A percentile compares a stretch with the other conserved stretches of the same genome.
Evolutionary conservation across 306 rosid species (phyloP).

Genomic region (Inga oerstediana): DNA sequence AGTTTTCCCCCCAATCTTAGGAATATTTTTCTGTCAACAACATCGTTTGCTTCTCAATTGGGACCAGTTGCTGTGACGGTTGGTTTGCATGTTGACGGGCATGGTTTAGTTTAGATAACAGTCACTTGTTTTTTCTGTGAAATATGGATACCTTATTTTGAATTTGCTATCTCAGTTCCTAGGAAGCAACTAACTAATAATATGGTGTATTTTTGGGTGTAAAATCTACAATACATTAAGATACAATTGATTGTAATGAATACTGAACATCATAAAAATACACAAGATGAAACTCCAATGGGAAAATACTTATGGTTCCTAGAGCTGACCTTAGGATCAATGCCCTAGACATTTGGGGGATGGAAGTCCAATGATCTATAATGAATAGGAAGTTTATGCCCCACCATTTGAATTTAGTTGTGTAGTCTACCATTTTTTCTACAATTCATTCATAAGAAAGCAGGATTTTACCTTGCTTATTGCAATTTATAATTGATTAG

Average conservation of each 20-base stretch:
- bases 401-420: neutral
- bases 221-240: neutral
- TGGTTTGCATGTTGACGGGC: neutral
- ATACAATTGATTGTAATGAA: neutral
- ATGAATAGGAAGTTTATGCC: neutral
- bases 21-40: neutral
- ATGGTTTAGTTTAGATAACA: neutral
- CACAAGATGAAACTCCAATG: neutral
- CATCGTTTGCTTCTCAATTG: neutral
- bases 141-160: neutral
- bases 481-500: constrained; percentile 24
- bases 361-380: constrained; percentile 2
- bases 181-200: neutral
- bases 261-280: neutral
- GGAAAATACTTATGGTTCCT: neutral
- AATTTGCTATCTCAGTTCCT: neutral
- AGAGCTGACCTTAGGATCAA: neutral
- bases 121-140: neutral
- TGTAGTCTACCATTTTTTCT: constrained; percentile 13
- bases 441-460: constrained; percentile 5
- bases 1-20: neutral
- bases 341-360: neutral
- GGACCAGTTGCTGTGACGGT: neutral
- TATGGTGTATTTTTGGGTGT: neutral
- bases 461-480: constrained; percentile 7